Evolutionary conservation across 163 green algal species (phyloP), one percentile per base, ranked within the genome.

Genomic region (Volvox carteri): DNA sequence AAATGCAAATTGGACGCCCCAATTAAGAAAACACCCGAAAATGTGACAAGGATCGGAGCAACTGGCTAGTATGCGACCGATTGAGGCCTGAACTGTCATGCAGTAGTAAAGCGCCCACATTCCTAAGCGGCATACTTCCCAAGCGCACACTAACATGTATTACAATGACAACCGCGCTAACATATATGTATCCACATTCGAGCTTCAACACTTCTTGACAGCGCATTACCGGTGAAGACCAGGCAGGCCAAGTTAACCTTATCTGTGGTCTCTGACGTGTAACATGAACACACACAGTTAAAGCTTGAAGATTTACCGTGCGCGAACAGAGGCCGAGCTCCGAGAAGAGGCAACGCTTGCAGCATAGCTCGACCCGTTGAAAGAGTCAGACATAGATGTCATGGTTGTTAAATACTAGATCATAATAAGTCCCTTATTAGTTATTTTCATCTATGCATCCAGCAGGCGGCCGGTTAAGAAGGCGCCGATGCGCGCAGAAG

Each of bases 301-400:
- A 48, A 30, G n/a, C 65, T 30, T 39, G 37, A 72, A 39, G 7
- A 37, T 50, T 84, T 68, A 85, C 78, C 78, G 54, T 7, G 28
- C 37, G 11, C 56, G 54, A 0, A 46, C 25, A 12, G 77, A 85
- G 2, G 37, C 39, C 5, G 54, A 60, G 0, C 33, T 73, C 3
- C 46, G 33, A 1, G 78, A 74, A 16, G 78, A 85, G 0, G 52
- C 56, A 73, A 58, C 78, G 7, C 54, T 75, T n/a, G 37, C 78
- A 35, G 78, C 78, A 25, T 85, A 85, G 39, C 77, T 85, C 14
- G 77, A 85, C 65, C 65, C 65, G 25, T 33, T 33, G 33, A 33
- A 50, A 6, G 16, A 39, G 50, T 37, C 37, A 80, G 73, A 62
- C 7, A 46, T 6, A 4, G 44, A n/a, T 44, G 44, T 28, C 73